phyloP scores from a whole-genome alignment of 805 yeast species.

The Torulaspora franciscae region DNA sequence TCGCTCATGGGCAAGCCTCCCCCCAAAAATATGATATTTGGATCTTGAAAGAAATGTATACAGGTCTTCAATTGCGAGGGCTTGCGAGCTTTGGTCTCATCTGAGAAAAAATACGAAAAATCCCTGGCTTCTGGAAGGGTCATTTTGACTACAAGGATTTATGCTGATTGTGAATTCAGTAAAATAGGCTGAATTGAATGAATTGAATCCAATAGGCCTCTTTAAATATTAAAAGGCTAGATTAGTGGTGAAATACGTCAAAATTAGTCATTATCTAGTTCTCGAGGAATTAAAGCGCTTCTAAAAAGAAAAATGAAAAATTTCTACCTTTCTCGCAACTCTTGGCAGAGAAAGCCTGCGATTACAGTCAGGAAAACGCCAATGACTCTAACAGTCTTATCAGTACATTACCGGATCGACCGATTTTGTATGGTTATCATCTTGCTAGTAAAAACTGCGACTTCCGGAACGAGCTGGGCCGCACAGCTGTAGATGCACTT shows the following conservation, averaged over 20 bases:
- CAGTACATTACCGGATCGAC: too few relatives aligned
- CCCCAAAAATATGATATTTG: constrained; percentile 80
- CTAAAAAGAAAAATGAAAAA: constrained; percentile 5
- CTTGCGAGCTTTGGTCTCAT: constrained; percentile 69
- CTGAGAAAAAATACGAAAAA: constrained; percentile 66
- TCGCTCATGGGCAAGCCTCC: constrained; percentile 93
- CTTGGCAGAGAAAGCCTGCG: neutral
- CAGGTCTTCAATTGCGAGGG: constrained; percentile 81
- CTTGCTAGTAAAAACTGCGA: too few relatives aligned
- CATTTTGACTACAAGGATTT: constrained; percentile 13
- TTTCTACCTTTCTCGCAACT: neutral
- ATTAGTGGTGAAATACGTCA: neutral
- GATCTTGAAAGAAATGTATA: constrained; percentile 67
- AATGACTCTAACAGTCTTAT: too few relatives aligned
- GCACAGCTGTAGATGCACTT: too few relatives aligned
- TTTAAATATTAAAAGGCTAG: neutral
- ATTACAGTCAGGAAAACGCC: neutral
- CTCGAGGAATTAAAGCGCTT: neutral
- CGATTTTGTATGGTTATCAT: too few relatives aligned
- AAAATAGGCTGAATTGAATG: neutral
- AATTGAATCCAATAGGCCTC: neutral
- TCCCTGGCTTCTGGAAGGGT: constrained; percentile 54
- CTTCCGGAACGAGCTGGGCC: too few relatives aligned
- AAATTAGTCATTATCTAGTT: constrained; percentile 4
- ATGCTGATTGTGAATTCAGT: neutral